Conservation (phyloP, 441 rosid genomes). For the Adansonia rubrostipa region DNA sequence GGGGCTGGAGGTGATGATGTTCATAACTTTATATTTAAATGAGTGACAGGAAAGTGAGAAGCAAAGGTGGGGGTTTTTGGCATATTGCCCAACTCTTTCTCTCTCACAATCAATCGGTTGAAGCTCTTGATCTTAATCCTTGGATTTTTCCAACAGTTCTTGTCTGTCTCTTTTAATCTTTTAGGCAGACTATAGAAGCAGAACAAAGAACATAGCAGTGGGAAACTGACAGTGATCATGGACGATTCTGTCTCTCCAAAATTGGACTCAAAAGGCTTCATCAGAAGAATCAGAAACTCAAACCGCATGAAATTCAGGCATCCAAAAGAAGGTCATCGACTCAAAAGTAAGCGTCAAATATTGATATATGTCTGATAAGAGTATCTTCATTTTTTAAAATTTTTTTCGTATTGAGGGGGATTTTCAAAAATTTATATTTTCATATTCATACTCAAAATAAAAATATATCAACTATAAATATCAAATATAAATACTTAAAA, state of each 20-base stretch:
- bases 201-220: background rate
- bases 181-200: constrained; percentile 4
- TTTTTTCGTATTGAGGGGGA: no score
- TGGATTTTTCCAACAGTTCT: constrained; percentile 6
- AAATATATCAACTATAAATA: no score
- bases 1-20: constrained; percentile 9
- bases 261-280: constrained; percentile 38
- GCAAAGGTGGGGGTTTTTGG: constrained; percentile 42
- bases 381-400: no score
- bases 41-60: constrained; percentile 40
- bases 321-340: constrained; percentile 51
- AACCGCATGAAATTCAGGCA: constrained; percentile 43
- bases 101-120: constrained; percentile 23
- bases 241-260: constrained; percentile 41
- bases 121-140: constrained; percentile 32
- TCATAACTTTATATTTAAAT: constrained; percentile 39
- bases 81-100: constrained; percentile 32
- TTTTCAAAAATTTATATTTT: no score
- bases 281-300: constrained; percentile 41
- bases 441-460: no score
- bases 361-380: no score
- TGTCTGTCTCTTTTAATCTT: constrained; percentile 15
- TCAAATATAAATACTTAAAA: no score
- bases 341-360: no score
- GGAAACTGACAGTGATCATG: constrained; percentile 34